These are phyloP conservation scores for Xylaria grammica DNA, from an alignment of 495 filamentous ascomycete genomes.

Conservation along the genomic window DNA sequence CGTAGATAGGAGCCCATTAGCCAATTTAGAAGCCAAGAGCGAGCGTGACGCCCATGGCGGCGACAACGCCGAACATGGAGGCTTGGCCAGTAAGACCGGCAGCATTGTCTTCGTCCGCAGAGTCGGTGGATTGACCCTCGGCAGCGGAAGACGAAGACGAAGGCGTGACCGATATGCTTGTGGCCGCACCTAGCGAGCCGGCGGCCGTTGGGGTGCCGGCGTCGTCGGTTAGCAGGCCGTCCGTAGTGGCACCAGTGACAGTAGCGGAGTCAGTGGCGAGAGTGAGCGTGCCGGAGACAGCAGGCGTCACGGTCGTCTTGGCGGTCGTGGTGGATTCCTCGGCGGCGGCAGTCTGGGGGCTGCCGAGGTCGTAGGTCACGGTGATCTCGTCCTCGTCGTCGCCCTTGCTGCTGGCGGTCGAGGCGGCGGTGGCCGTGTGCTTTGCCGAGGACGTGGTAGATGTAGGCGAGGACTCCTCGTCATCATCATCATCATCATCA, in stretches of 20 bases:
- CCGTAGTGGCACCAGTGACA: conserved; percentile 4
- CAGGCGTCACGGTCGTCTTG: conserved; percentile 6
- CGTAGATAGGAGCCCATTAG: neutral
- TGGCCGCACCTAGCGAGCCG: conserved; percentile 14
- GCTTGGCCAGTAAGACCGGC: conserved; percentile 22
- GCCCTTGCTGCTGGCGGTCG: neutral
- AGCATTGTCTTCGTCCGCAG: conserved; percentile 4
- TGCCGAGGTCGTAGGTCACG: conserved; percentile 17
- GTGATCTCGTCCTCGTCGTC: conserved; percentile 4
- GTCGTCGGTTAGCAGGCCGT: conserved; percentile 20
- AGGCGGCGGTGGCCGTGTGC: too few species aligned
- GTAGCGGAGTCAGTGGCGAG: conserved; percentile 12
- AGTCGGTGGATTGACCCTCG: neutral
- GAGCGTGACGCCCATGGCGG: conserved; percentile 29
- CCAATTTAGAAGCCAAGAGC: conserved; percentile 30
- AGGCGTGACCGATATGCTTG: neutral
- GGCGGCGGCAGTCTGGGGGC: conserved; percentile 1
- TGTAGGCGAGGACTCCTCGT: neutral
- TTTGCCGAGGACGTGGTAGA: too few species aligned
- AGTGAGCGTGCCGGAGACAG: conserved; percentile 13
- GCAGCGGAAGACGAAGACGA: neutral
- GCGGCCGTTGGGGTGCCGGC: conserved; percentile 1
- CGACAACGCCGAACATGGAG: conserved; percentile 32
- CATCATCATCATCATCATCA: conserved; percentile 1
- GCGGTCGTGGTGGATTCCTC: neutral